phyloP scores from a whole-genome alignment of 257 asterid species.

The Knoxia roxburghii region DNA sequence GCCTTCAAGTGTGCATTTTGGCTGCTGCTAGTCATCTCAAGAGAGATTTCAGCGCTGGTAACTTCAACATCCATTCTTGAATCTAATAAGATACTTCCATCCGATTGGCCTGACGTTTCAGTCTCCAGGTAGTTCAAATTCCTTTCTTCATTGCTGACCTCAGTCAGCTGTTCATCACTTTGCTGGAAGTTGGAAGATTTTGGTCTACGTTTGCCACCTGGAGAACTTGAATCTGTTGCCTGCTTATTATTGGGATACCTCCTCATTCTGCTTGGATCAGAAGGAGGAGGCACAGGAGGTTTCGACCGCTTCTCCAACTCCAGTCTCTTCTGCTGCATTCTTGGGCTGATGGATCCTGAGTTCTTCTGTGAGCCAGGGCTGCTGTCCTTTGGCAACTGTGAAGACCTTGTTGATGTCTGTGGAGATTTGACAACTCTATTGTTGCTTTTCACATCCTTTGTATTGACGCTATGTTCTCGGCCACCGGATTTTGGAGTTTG shows the following conservation, averaged over 20 bases:
- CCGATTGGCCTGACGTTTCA: constrained; percentile 36
- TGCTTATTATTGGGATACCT: constrained; percentile 57
- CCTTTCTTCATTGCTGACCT: constrained; percentile 34
- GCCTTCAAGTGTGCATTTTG: constrained; percentile 30
- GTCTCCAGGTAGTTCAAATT: constrained; percentile 26
- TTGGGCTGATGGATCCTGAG: constrained; percentile 66
- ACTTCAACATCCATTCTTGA: constrained; percentile 35
- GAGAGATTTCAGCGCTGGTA: constrained; percentile 32
- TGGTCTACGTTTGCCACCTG: constrained; percentile 69
- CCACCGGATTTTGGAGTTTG: constrained; percentile 25
- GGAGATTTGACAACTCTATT: constrained; percentile 32
- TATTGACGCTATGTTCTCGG: constrained; percentile 31
- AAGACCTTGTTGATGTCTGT: constrained; percentile 42
- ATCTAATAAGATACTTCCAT: constrained; percentile 23
- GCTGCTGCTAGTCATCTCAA: constrained; percentile 24
- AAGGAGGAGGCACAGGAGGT: constrained; percentile 65
- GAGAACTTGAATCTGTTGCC: constrained; percentile 49
- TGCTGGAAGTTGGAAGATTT: constrained; percentile 35
- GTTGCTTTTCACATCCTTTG: constrained; percentile 32
- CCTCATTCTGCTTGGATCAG: constrained; percentile 51
- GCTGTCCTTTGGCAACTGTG: constrained; percentile 44
- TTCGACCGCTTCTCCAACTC: constrained; percentile 64
- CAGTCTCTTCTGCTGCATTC: constrained; percentile 60
- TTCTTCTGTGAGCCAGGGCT: constrained; percentile 35
- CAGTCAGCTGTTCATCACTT: constrained; percentile 43